Evolutionary conservation across 192 early-diverging fungal species (phyloP).

Genomic region (Coemansia sp.): DNA sequence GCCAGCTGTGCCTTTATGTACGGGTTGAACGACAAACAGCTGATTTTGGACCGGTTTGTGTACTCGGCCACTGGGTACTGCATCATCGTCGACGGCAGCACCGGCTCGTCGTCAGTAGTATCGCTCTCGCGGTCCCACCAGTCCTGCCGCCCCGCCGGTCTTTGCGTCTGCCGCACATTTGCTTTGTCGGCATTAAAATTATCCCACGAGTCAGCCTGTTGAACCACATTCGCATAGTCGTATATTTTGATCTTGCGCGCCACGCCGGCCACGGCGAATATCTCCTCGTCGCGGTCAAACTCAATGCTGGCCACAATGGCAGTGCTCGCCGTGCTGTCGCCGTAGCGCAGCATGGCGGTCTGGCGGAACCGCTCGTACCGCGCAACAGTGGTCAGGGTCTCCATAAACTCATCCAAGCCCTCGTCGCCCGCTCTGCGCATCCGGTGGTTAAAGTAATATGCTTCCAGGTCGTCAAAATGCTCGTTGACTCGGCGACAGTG

Average conservation of each 20-base stretch:
- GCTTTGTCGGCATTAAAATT: conserved; percentile 21
- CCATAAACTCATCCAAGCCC: conserved; percentile 46
- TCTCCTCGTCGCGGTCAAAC: conserved; percentile 91
- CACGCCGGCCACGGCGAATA: conserved; percentile 92
- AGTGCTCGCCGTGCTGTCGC: conserved; percentile 63
- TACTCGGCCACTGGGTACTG: conserved; percentile 84
- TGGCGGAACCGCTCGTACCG: conserved; percentile 66
- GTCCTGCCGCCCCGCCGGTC: conserved; percentile 23
- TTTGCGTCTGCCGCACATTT: conserved; percentile 16
- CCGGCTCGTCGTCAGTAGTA: conserved; percentile 29
- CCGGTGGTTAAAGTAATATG: conserved; percentile 68
- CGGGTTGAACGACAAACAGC: conserved; percentile 87
- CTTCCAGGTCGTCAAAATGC: conserved; percentile 70
- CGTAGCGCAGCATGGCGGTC: conserved; percentile 77
- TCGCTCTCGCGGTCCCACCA: conserved; percentile 51
- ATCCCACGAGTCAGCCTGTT: conserved; percentile 48
- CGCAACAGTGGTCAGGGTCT: conserved; percentile 68
- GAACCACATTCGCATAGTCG: conserved; percentile 64
- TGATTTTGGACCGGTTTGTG: conserved; percentile 81
- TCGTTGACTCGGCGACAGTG: conserved; percentile 52
- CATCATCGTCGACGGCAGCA: conserved; percentile 38
- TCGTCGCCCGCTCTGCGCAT: conserved; percentile 45
- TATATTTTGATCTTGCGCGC: conserved; percentile 91
- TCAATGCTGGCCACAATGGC: conserved; percentile 92
- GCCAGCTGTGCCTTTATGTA: conserved; percentile 83